A percentile compares a stretch with the other conserved stretches of the same genome.
Evolutionary conservation across 257 asterid genomes (phyloP).

Genomic region (Eustoma russellianum): DNA sequence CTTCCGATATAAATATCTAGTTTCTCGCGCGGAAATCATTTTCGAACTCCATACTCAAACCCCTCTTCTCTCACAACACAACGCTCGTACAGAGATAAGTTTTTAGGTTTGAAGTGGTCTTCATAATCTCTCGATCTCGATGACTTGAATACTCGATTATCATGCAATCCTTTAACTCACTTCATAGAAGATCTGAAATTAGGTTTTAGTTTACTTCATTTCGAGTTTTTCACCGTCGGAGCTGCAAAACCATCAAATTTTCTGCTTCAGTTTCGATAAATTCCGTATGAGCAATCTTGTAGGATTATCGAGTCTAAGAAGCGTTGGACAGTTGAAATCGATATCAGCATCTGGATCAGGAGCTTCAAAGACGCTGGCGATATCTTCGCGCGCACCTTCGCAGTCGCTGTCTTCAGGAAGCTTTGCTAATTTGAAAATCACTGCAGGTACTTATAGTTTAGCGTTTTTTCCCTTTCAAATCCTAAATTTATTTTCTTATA

Average conservation of each 20-base stretch:
- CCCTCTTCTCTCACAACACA: neutral
- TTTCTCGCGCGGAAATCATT: slow-evolving; percentile 37
- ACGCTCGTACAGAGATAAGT: neutral
- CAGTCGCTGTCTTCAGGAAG: slow-evolving; percentile 61
- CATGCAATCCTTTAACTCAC: neutral
- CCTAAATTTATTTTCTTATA: neutral
- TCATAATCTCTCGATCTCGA: slow-evolving; percentile 1
- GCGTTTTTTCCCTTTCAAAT: neutral
- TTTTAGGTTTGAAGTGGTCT: slow-evolving; percentile 10
- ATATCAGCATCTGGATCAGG: slow-evolving; percentile 35
- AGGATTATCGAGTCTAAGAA: slow-evolving; percentile 62
- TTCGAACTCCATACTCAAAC: slow-evolving; percentile 7
- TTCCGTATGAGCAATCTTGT: slow-evolving; percentile 51
- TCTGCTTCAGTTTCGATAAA: slow-evolving; percentile 17
- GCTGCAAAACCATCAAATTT: neutral
- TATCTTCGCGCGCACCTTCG: slow-evolving; percentile 34
- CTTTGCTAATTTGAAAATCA: slow-evolving; percentile 71
- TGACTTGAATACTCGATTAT: neutral
- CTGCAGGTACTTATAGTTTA: slow-evolving; percentile 49
- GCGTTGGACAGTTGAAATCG: slow-evolving; percentile 52
- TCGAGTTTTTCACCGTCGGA: neutral
- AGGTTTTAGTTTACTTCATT: neutral
- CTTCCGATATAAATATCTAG: slow-evolving; percentile 22
- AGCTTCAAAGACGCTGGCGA: slow-evolving; percentile 34
- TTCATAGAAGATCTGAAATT: neutral